Evolutionary conservation across 768 basidiomycete species (phyloP).

Genomic region (Clavulina sp.): DNA sequence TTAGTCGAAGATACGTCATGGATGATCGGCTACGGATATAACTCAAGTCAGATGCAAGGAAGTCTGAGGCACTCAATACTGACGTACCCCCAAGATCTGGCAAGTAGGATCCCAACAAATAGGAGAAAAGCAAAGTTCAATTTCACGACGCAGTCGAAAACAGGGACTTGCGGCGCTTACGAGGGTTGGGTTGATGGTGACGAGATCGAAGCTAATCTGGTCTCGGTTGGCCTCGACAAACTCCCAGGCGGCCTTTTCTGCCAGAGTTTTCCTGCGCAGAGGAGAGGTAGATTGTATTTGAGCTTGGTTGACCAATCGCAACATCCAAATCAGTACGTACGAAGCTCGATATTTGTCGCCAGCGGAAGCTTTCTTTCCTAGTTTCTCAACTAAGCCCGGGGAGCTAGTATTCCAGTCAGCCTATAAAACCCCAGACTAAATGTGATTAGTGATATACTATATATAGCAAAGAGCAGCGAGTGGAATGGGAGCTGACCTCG

Average conservation of each 20-base stretch:
- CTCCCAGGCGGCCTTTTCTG: slow-evolving; percentile 18
- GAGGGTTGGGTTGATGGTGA: slow-evolving; percentile 6
- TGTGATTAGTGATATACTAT: background rate
- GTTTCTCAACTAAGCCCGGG: slow-evolving; percentile 12
- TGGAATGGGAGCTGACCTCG: slow-evolving; percentile 8
- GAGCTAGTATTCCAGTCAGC: slow-evolving; percentile 16
- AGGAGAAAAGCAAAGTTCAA: background rate
- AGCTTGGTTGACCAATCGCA: too few relatives aligned
- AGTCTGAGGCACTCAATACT: background rate
- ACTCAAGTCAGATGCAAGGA: background rate
- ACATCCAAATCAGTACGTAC: too few relatives aligned
- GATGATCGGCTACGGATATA: background rate
- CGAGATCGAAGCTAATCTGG: slow-evolving; percentile 14
- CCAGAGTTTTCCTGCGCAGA: slow-evolving; percentile 20
- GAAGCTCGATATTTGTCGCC: slow-evolving; percentile 14
- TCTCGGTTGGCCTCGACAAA: slow-evolving; percentile 13
- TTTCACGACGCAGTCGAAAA: background rate
- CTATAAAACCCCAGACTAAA: slow-evolving; percentile 1
- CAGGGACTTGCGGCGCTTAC: background rate
- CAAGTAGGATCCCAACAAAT: background rate
- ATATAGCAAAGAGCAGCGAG: too few relatives aligned
- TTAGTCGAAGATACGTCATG: background rate
- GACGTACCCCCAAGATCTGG: background rate
- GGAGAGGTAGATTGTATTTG: too few relatives aligned
- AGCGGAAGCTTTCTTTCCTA: slow-evolving; percentile 12